Conservation (phyloP, 352 stramenopile genomes). For the Phytophthora cactorum region DNA sequence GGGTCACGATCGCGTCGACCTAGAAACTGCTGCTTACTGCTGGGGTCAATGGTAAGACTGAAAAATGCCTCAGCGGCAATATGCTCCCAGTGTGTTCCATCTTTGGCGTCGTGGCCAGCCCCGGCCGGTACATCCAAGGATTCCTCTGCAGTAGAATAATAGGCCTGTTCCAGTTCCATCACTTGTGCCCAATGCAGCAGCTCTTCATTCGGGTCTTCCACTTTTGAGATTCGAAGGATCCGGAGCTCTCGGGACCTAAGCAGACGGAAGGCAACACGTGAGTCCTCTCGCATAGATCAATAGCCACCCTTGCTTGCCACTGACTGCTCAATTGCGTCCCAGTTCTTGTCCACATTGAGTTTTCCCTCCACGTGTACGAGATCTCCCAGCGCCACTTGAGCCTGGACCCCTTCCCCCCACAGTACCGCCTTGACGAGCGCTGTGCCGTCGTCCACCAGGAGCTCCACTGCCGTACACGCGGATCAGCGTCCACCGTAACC, state of each 20-base stretch:
- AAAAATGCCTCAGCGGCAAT: slow-evolving; percentile 57
- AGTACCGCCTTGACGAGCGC: slow-evolving; percentile 62
- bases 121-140: background rate
- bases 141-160: slow-evolving; percentile 41
- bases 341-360: slow-evolving; percentile 66
- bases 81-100: slow-evolving; percentile 41
- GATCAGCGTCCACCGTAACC: background rate
- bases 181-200: slow-evolving; percentile 74
- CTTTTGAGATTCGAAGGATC: slow-evolving; percentile 49
- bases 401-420: slow-evolving; percentile 35
- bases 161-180: slow-evolving; percentile 45
- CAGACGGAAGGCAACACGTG: background rate
- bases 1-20: slow-evolving; percentile 11
- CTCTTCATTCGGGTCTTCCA: slow-evolving; percentile 78
- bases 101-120: background rate
- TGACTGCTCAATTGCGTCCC: slow-evolving; percentile 33
- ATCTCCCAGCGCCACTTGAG: slow-evolving; percentile 52
- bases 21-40: slow-evolving; percentile 39
- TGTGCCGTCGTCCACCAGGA: slow-evolving; percentile 78
- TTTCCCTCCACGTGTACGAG: slow-evolving; percentile 80
- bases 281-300: background rate
- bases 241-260: slow-evolving; percentile 61
- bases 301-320: slow-evolving; percentile 1
- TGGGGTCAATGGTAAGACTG: slow-evolving; percentile 33
- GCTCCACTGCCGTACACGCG: slow-evolving; percentile 55